Evolutionary conservation across 352 stramenopile species (phyloP).

Genomic region (Phytophthora pistaciae): DNA sequence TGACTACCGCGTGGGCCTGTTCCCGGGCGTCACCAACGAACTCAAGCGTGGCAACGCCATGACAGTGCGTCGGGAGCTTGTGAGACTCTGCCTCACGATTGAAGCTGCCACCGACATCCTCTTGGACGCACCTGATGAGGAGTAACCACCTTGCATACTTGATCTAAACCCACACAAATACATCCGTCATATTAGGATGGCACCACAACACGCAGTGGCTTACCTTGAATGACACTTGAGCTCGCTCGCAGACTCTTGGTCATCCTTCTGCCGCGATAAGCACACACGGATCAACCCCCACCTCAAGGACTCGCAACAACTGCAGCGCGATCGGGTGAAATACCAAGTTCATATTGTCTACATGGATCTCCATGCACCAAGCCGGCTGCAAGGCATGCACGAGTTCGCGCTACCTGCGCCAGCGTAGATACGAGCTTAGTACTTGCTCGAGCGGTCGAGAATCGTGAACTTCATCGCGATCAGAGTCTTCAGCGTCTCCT

Average conservation of each 20-base stretch:
- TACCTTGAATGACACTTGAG: slow-evolving; percentile 6
- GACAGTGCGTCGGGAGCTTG: slow-evolving; percentile 82
- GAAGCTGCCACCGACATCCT: slow-evolving; percentile 81
- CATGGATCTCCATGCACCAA: slow-evolving; percentile 6
- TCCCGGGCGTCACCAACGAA: slow-evolving; percentile 79
- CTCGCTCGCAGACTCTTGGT: background rate
- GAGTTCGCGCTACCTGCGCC: slow-evolving; percentile 4
- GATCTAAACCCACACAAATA: slow-evolving; percentile 3
- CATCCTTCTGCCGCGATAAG: slow-evolving; percentile 4
- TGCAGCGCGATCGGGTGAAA: slow-evolving; percentile 8
- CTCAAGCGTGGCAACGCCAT: slow-evolving; percentile 73
- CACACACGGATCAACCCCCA: background rate
- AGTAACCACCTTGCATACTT: slow-evolving; percentile 24
- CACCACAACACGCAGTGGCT: background rate
- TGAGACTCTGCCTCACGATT: slow-evolving; percentile 81
- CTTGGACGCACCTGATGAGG: slow-evolving; percentile 33
- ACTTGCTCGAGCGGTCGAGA: slow-evolving; percentile 73
- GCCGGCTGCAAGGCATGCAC: slow-evolving; percentile 10
- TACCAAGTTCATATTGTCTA: slow-evolving; percentile 25
- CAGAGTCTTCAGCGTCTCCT: slow-evolving; percentile 90
- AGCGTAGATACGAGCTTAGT: slow-evolving; percentile 28
- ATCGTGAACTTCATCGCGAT: slow-evolving; percentile 90
- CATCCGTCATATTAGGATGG: slow-evolving; percentile 14
- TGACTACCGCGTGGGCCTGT: slow-evolving; percentile 82
- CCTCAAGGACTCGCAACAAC: slow-evolving; percentile 6